Percentiles rank a stretch among this genome's conserved stretches.
phyloP scores from a whole-genome alignment of 164 flowering plant genomes.

The Annona cherimola region DNA sequence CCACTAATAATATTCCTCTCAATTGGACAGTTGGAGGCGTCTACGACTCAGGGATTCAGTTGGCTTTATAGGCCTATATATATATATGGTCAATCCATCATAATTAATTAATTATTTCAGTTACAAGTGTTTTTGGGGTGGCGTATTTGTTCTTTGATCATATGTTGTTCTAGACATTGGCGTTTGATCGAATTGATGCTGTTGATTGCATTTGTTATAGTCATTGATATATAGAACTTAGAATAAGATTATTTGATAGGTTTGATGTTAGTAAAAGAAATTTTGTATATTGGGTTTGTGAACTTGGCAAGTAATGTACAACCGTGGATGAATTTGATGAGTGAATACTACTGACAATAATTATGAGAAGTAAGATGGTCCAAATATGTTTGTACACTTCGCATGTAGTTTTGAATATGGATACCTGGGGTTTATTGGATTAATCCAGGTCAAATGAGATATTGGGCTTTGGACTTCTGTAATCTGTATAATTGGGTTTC shows the following conservation, averaged over 20 bases:
- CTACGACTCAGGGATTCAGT: conserved; percentile 85
- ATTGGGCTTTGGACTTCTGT: no score
- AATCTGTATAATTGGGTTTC: no score
- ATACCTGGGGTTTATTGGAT: no score
- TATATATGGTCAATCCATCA: no score
- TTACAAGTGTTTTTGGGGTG: no score
- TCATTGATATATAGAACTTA: neutral
- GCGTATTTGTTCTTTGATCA: neutral
- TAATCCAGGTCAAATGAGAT: no score
- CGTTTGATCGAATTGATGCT: neutral
- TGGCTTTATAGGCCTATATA: conserved; percentile 14
- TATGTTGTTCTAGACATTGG: neutral
- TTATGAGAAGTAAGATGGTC: neutral
- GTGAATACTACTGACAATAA: neutral
- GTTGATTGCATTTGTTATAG: neutral
- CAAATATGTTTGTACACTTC: neutral
- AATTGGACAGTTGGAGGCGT: conserved; percentile 73
- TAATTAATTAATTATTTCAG: no score
- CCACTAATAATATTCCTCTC: conserved; percentile 50
- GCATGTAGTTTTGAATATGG: no score
- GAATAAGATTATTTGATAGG: no score
- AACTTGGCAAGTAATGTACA: neutral
- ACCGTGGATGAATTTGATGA: neutral
- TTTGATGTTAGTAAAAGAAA: neutral
- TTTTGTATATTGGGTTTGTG: neutral